Evolutionary conservation across 163 green algal species (phyloP).

Genomic region (Coccomyxa subellipsoidea): DNA sequence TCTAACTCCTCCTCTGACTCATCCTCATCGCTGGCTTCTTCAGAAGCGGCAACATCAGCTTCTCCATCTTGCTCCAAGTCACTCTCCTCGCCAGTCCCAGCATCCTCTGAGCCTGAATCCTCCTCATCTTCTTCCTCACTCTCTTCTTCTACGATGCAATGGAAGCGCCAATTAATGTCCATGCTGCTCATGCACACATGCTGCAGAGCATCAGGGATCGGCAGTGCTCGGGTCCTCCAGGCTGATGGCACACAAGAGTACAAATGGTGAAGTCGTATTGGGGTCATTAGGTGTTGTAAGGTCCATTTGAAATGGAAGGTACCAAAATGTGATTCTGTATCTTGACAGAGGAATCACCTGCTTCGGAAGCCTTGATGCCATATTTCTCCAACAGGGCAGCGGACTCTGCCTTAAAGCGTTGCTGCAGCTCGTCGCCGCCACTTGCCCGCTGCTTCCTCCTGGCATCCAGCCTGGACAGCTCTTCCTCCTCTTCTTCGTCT

Average conservation of each 20-base stretch:
- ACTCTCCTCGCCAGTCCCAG: too few species aligned
- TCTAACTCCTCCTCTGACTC: conserved; percentile 23
- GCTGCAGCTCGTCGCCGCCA: conserved; percentile 73
- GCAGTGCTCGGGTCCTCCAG: too few species aligned
- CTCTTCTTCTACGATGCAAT: too few species aligned
- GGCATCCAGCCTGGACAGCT: conserved; percentile 11
- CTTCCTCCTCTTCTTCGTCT: conserved; percentile 14
- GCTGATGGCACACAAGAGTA: too few species aligned
- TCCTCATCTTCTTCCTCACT: neutral
- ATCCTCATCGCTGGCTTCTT: conserved; percentile 16
- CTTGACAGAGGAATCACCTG: conserved; percentile 34
- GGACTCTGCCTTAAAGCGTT: conserved; percentile 40
- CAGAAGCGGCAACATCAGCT: neutral
- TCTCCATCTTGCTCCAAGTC: neutral
- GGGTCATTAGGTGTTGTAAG: too few species aligned
- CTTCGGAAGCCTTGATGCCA: conserved; percentile 31
- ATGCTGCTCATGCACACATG: too few species aligned
- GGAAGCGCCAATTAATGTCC: too few species aligned
- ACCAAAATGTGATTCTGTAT: too few species aligned
- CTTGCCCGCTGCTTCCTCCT: conserved; percentile 47
- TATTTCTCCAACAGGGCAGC: conserved; percentile 31
- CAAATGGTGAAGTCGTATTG: too few species aligned
- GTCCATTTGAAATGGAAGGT: too few species aligned
- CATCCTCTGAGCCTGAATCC: neutral
- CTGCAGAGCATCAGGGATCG: too few species aligned